Percentiles rank a stretch among this genome's conserved stretches.
These are phyloP conservation scores for Cadophora luteo-olivacea DNA, from an alignment of 2,329 filamentous ascomycete species.

Conservation along the genomic window DNA sequence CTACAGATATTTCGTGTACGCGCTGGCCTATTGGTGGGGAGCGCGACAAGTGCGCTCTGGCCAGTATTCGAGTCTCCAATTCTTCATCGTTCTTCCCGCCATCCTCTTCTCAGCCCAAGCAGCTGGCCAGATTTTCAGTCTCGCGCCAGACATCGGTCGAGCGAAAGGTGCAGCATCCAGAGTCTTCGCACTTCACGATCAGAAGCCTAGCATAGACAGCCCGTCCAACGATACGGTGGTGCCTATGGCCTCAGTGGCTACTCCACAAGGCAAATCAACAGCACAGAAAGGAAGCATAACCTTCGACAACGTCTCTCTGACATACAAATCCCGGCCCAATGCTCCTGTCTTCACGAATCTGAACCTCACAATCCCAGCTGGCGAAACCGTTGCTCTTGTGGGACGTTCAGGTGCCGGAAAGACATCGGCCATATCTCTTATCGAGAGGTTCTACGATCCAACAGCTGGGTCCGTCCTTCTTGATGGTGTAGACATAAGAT, in stretches of 20 bases:
- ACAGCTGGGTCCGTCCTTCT: constrained; percentile 42
- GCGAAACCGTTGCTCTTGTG: constrained; percentile 68
- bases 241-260: not conserved
- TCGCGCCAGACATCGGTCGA: constrained; percentile 76
- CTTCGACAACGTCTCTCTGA: constrained; percentile 66
- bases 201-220: constrained; percentile 46
- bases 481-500: constrained; percentile 51
- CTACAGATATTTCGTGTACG: constrained; percentile 72
- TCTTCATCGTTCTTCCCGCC: constrained; percentile 75
- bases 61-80: constrained; percentile 68
- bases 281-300: constrained; percentile 48
- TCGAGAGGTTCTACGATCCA: constrained; percentile 59
- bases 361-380: constrained; percentile 61
- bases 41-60: constrained; percentile 72
- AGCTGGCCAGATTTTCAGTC: constrained; percentile 76
- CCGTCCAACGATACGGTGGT: constrained; percentile 1
- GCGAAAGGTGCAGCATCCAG: constrained; percentile 66
- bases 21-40: constrained; percentile 83
- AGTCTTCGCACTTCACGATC: constrained; percentile 58
- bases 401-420: constrained; percentile 72
- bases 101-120: constrained; percentile 76
- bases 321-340: constrained; percentile 68
- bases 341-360: constrained; percentile 63
- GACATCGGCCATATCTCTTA: constrained; percentile 65
- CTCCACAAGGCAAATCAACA: constrained; percentile 22